phyloP scores from a whole-genome alignment of 495 filamentous ascomycete species.

The Rhizodiscina lignyota region DNA sequence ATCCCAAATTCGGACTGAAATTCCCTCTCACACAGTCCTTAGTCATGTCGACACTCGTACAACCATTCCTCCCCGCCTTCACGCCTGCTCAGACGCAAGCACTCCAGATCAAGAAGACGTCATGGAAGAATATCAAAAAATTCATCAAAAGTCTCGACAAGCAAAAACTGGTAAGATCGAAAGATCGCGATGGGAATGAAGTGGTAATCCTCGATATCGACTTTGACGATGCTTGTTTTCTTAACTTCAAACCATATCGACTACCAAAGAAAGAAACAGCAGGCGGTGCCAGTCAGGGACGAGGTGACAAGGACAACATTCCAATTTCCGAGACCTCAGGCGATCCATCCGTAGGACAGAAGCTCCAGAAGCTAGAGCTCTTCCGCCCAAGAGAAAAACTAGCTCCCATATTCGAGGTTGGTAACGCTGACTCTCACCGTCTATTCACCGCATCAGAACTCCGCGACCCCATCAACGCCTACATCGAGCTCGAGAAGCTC shows the following conservation, averaged over 20 bases:
- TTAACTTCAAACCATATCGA: conserved; percentile 45
- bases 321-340: conserved; percentile 19
- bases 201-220: conserved; percentile 51
- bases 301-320: conserved; percentile 29
- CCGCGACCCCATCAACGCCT: conserved; percentile 32
- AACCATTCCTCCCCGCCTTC: conserved; percentile 49
- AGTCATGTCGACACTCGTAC: conserved; percentile 46
- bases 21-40: conserved; percentile 49
- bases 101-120: conserved; percentile 58
- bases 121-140: conserved; percentile 58
- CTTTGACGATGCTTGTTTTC: conserved; percentile 37
- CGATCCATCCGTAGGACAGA: conserved; percentile 39
- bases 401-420: conserved; percentile 34
- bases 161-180: conserved; percentile 41
- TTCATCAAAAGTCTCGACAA: conserved; percentile 61
- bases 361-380: conserved; percentile 34
- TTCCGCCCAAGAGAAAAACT: conserved; percentile 41
- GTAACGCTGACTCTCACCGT: conserved; percentile 26
- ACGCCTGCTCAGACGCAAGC: conserved; percentile 35
- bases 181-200: conserved; percentile 50
- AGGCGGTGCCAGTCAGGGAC: conserved; percentile 19
- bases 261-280: conserved; percentile 37
- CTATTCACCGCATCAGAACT: conserved; percentile 37
- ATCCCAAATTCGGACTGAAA: conserved; percentile 34
- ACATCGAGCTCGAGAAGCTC: conserved; percentile 32